A percentile compares a stretch with the other conserved stretches of the same genome.
Conservation (phyloP, 2,329 filamentous ascomycete genomes). For the Apiospora hydei region DNA sequence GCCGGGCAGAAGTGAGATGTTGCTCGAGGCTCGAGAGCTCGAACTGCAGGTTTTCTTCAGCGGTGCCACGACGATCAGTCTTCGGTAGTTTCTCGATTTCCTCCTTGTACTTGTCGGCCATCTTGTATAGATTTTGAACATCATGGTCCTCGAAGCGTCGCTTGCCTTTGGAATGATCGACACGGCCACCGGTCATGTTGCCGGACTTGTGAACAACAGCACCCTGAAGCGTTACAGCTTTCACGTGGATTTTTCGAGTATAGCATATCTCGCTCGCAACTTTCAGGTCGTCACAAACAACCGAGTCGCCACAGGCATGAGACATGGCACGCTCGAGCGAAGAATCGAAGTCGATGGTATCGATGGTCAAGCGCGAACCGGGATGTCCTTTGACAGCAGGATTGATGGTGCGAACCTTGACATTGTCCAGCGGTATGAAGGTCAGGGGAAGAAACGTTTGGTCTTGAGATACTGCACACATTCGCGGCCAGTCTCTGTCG, state of each 20-base stretch:
- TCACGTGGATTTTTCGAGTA: slow-evolving; percentile 82
- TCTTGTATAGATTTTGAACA: slow-evolving; percentile 81
- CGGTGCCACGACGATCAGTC: slow-evolving; percentile 74
- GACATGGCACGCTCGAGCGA: slow-evolving; percentile 90
- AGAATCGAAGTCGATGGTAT: slow-evolving; percentile 93
- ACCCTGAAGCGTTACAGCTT: slow-evolving; percentile 94
- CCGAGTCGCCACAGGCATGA: slow-evolving; percentile 92
- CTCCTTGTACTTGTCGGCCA: slow-evolving; percentile 76
- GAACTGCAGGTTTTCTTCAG: slow-evolving; percentile 82
- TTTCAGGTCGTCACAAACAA: slow-evolving; percentile 88
- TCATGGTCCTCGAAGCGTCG: slow-evolving; percentile 90
- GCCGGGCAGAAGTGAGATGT: slow-evolving; percentile 72
- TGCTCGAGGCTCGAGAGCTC: slow-evolving; percentile 84
- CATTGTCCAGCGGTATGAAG: slow-evolving; percentile 96
- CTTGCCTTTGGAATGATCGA: slow-evolving; percentile 76
- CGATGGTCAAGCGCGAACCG: slow-evolving; percentile 87
- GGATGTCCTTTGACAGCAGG: slow-evolving; percentile 89
- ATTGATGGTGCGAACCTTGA: slow-evolving; percentile 91
- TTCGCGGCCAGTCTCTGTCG: slow-evolving; percentile 90
- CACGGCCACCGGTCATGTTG: slow-evolving; percentile 93
- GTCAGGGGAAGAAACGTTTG: slow-evolving; percentile 87
- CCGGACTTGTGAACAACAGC: slow-evolving; percentile 96
- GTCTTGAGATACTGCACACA: slow-evolving; percentile 95
- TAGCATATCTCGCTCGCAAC: slow-evolving; percentile 92
- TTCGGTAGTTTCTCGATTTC: slow-evolving; percentile 84